Percentiles rank a stretch among this genome's conserved stretches.
phyloP scores from a whole-genome alignment of 768 basidiomycete species.

The Leccinellum luteum region DNA sequence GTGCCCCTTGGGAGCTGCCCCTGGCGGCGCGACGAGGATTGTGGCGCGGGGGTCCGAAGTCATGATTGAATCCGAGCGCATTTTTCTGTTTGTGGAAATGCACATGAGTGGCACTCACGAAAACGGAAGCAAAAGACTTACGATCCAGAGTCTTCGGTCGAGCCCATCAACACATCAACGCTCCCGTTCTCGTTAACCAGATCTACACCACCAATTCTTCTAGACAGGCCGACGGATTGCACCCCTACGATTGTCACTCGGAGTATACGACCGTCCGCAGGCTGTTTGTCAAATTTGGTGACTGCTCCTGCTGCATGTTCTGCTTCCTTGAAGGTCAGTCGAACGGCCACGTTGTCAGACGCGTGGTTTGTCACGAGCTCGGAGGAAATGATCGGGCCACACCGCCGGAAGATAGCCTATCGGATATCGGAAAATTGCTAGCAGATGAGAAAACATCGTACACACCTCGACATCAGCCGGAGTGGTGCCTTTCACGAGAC shows the following conservation, averaged over 20 bases:
- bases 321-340: conserved; percentile 69
- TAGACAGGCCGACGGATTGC: conserved; percentile 51
- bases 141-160: conserved; percentile 48
- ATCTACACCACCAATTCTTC: conserved; percentile 56
- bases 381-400: conserved; percentile 58
- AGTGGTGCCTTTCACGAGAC: conserved; percentile 73
- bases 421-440: conserved; percentile 1
- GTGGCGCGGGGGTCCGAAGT: conserved; percentile 58
- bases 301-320: conserved; percentile 65
- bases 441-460: not conserved
- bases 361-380: conserved; percentile 17
- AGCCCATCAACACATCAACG: conserved; percentile 57
- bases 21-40: conserved; percentile 67
- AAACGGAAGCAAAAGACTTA: conserved; percentile 28
- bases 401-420: conserved; percentile 76
- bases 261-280: conserved; percentile 77
- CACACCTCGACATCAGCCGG: conserved; percentile 68
- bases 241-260: conserved; percentile 63
- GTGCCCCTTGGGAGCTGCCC: conserved; percentile 55
- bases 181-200: conserved; percentile 38
- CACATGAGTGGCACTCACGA: not conserved
- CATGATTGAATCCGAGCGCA: conserved; percentile 80
- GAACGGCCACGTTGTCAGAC: conserved; percentile 50
- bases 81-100: conserved; percentile 52
- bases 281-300: conserved; percentile 72